Conservation (phyloP, 495 filamentous ascomycete species). For the Aspergillus olivimuriae region DNA sequence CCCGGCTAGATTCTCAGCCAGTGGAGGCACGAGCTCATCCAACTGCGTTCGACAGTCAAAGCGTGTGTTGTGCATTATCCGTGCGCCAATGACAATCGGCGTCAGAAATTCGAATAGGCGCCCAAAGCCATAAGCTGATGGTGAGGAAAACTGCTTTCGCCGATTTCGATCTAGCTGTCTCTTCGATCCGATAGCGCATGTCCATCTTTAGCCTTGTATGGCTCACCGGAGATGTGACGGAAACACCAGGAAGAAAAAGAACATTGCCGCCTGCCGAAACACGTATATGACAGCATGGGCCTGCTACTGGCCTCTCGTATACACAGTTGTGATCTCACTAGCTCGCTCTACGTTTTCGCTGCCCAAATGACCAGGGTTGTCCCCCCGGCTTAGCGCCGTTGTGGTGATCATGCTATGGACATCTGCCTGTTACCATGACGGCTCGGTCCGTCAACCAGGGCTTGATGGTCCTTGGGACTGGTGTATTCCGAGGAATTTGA, state of each 20-base stretch:
- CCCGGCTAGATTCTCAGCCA: constrained; percentile 15
- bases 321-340: background rate
- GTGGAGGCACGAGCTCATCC: constrained; percentile 16
- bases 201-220: too few relatives aligned
- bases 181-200: constrained; percentile 6
- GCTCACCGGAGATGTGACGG: background rate
- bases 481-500: constrained; percentile 12
- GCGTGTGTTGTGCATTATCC: constrained; percentile 11
- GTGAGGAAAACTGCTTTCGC: too few relatives aligned
- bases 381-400: background rate
- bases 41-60: constrained; percentile 15
- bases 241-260: background rate
- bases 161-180: constrained; percentile 3
- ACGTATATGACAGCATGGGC: background rate
- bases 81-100: constrained; percentile 16
- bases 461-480: constrained; percentile 11
- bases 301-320: background rate
- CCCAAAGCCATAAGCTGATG: constrained; percentile 15
- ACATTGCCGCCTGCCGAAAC: constrained; percentile 3
- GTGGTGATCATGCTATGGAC: constrained; percentile 5
- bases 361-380: background rate
- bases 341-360: background rate
- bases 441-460: constrained; percentile 17
- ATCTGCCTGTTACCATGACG: constrained; percentile 13
- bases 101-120: constrained; percentile 13